Evolutionary conservation across 1,284 basidiomycete genomes (phyloP).

Genomic region (Mycena citricolor): DNA sequence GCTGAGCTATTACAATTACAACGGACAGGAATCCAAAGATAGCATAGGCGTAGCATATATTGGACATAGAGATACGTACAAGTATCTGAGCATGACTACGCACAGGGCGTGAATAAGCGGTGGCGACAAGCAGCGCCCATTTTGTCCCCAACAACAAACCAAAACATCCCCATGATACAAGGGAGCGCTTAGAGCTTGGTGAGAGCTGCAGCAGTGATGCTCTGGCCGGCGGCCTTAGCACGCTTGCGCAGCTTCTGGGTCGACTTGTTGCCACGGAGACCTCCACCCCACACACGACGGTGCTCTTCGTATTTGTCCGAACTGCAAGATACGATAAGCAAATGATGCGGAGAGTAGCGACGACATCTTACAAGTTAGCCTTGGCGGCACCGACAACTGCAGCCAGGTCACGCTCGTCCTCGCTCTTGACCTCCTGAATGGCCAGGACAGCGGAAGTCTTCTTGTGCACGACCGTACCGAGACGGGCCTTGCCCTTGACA

Average conservation of each 20-base stretch:
- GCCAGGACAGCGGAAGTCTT: conserved; percentile 94
- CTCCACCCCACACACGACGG: conserved; percentile 94
- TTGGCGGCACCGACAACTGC: conserved; percentile 93
- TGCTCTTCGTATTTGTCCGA: conserved; percentile 95
- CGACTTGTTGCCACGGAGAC: conserved; percentile 91
- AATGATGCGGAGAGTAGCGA: not conserved
- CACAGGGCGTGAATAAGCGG: no score
- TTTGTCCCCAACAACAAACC: no score
- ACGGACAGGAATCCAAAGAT: no score
- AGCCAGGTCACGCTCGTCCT: conserved; percentile 92
- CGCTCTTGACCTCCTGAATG: conserved; percentile 91
- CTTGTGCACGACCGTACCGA: conserved; percentile 97
- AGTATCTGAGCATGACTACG: no score
- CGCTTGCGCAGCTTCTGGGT: conserved; percentile 92
- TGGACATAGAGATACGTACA: no score
- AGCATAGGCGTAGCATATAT: no score
- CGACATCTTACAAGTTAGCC: conserved; percentile 83
- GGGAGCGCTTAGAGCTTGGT: conserved; percentile 64
- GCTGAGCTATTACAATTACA: no score
- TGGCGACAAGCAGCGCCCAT: no score
- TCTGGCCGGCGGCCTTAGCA: conserved; percentile 86
- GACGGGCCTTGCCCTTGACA: conserved; percentile 96
- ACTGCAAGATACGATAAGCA: conserved; percentile 41
- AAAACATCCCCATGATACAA: no score
- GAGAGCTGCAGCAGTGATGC: conserved; percentile 50